Evolutionary conservation across 306 rosid genomes (phyloP), one percentile per base, ranked within the genome.

Genomic region (Parietaria judaica): DNA sequence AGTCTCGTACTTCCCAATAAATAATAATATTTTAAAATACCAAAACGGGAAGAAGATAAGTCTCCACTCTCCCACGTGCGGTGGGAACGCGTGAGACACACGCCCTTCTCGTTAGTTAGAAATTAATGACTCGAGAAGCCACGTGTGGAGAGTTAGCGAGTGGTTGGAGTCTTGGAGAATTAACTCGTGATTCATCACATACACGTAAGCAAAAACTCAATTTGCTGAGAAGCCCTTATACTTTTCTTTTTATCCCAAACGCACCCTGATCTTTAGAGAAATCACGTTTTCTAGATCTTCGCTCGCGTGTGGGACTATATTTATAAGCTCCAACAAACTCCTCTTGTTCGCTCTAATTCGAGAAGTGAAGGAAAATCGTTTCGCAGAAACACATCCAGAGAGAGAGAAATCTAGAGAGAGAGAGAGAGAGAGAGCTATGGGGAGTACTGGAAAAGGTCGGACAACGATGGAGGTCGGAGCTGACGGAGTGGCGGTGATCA

Each of bases 401-500:
- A n/a, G n/a, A n/a, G n/a, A n/a, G n/a, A n/a, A n/a, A n/a, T n/a
- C n/a, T n/a, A 54, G 7, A 57, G 12, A 36, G 16, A 50, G 11
- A 39, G 43, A 15, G 36, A 36, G 51, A 34, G 11, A 47, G 66
- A 23, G 41, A 6, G 36, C 60, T 51, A 90, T 91, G 96, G 80
- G 72, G 12, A 74, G 76, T 84, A 58, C 35, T 58, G 73, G 59
- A 15, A 79, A 73, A 66, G 95, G 95, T 8, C 78, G 80, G 63
- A 79, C 95, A 11, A 61, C 65, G 11, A 35, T 94, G 75, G 87
- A 94, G 35, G 90, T 94, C 38, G 99, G 97, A 65, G 68, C 81
- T 53, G 99, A 94, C 71, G 97, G 99, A 5, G 83, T 94, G 41
- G 99, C 87, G 67, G 34, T 94, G 64, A 86, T 92, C 82, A 88